A percentile compares a stretch with the other conserved stretches of the same genome.
Conservation (phyloP, 257 asterid genomes). For the Solanum gracilifrons region DNA sequence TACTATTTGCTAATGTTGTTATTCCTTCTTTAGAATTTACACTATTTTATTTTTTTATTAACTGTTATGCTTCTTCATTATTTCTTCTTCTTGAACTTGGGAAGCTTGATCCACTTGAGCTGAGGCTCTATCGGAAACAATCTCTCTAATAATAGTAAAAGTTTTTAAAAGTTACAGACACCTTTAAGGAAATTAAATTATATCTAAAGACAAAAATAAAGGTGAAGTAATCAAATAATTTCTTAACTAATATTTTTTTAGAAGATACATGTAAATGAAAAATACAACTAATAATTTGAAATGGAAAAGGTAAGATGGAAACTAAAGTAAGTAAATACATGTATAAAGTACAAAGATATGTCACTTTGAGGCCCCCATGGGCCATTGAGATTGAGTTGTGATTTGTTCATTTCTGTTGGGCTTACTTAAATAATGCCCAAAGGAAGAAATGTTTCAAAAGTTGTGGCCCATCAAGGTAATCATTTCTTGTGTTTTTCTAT, state of each 20-base stretch:
- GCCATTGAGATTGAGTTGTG: background rate
- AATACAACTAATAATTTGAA: no score
- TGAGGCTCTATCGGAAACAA: fast-evolving
- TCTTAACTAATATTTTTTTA: no score
- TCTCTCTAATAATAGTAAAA: no score
- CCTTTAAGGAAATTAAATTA: background rate
- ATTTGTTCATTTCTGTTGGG: background rate
- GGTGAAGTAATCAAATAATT: background rate
- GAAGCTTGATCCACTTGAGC: no score
- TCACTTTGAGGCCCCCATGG: background rate
- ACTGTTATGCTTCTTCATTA: no score
- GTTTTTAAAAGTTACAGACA: no score
- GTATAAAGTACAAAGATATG: background rate
- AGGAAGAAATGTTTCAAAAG: background rate
- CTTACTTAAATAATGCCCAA: background rate
- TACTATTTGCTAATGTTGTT: no score
- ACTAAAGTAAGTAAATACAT: background rate
- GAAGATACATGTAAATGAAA: background rate
- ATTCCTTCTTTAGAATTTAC: no score
- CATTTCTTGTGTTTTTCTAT: background rate
- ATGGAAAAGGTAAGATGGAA: background rate
- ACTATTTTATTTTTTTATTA: no score
- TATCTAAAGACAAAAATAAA: no score
- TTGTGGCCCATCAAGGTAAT: background rate
- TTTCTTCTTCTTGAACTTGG: no score